These are phyloP conservation scores for Tagetes erecta DNA, from an alignment of 129 eudicot genomes.

Conservation along the genomic window DNA sequence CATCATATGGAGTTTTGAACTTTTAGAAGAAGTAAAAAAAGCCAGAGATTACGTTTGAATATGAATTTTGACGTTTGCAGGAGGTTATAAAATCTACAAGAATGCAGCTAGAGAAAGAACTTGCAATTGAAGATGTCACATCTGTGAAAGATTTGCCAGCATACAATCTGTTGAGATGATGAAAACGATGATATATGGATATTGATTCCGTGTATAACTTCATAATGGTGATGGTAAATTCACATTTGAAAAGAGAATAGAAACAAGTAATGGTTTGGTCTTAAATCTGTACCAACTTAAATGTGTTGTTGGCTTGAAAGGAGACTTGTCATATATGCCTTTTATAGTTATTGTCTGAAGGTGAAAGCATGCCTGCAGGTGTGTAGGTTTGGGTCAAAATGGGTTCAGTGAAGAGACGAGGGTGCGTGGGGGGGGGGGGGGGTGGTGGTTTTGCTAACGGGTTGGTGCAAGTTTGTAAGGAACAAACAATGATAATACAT, in stretches of 20 bases:
- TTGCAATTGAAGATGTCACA: conserved; percentile 71
- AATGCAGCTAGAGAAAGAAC: conserved; percentile 82
- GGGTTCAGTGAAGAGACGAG: neutral
- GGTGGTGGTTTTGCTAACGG: neutral
- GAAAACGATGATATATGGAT: conserved; percentile 15
- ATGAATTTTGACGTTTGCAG: conserved; percentile 30
- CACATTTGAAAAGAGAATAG: conserved; percentile 4
- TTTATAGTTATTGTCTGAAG: neutral
- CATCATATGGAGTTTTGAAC: neutral
- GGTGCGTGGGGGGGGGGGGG: neutral
- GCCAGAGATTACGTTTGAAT: neutral
- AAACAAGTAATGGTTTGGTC: conserved; percentile 21
- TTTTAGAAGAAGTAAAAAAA: neutral
- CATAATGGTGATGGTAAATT: conserved; percentile 10
- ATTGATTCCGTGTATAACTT: conserved; percentile 9
- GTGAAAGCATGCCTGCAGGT: neutral
- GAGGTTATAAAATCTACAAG: conserved; percentile 92
- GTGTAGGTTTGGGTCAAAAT: neutral
- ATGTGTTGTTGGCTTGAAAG: conserved; percentile 20
- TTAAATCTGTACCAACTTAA: conserved; percentile 27
- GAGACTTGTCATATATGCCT: conserved; percentile 10
- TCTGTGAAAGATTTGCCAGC: conserved; percentile 84
- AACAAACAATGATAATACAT: neutral
- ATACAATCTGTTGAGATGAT: conserved; percentile 61
- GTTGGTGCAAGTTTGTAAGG: neutral